Conservation (phyloP, 306 rosid species). For the Sechiopsis laciniata region DNA sequence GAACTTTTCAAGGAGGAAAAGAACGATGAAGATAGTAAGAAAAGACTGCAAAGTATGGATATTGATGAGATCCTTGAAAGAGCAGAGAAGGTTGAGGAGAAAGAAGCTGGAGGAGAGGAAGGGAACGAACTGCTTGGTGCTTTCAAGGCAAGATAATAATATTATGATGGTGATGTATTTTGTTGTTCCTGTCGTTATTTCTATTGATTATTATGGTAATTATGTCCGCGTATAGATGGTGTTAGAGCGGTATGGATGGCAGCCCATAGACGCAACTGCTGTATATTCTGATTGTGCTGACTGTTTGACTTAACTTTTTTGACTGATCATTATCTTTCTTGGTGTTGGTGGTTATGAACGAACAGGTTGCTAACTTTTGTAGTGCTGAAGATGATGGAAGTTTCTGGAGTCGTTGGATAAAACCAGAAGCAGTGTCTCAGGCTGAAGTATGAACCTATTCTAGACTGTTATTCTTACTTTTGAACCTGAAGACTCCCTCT, state of each 20-base stretch:
- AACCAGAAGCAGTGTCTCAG: slow-evolving; percentile 71
- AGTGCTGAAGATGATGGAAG: slow-evolving; percentile 93
- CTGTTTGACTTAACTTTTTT: not conserved
- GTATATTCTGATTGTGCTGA: slow-evolving; percentile 5
- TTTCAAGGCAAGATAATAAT: slow-evolving; percentile 66
- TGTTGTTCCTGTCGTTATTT: slow-evolving; percentile 8
- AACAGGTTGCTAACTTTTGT: slow-evolving; percentile 86
- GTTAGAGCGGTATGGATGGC: not conserved
- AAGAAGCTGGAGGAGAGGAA: slow-evolving; percentile 62
- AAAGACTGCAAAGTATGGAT: slow-evolving; percentile 79
- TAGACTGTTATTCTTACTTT: not conserved
- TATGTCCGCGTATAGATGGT: not conserved
- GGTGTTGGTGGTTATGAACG: not conserved
- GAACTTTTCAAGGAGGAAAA: slow-evolving; percentile 97
- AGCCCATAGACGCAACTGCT: not conserved
- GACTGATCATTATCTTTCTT: not conserved
- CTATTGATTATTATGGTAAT: not conserved
- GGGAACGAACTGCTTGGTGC: slow-evolving; percentile 82
- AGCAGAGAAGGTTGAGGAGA: slow-evolving; percentile 97
- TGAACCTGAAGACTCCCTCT: not conserved
- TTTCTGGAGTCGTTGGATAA: slow-evolving; percentile 99
- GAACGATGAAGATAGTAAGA: slow-evolving; percentile 96
- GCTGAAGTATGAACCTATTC: slow-evolving; percentile 66
- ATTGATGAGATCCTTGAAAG: slow-evolving; percentile 99
- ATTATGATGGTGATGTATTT: slow-evolving; percentile 17